A percentile compares a stretch with the other conserved stretches of the same genome.
Evolutionary conservation across 345 rosid species (phyloP).

Genomic region (Linum lewisii): DNA sequence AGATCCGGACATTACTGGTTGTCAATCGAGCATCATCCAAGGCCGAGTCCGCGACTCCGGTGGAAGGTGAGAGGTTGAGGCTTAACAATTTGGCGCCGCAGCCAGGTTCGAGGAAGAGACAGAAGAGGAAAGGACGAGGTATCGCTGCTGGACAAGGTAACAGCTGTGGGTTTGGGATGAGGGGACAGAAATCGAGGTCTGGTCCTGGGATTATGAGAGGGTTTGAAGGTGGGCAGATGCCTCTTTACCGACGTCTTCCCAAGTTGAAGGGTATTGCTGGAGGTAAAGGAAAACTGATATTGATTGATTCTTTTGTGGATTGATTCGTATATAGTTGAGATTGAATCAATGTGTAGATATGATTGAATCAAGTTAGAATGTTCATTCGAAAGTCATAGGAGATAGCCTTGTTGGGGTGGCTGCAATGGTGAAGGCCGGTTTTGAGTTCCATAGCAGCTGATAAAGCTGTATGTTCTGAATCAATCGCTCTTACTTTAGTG

Average conservation of each 20-base stretch:
- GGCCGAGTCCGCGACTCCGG: conserved; percentile 9
- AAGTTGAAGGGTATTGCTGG: conserved; percentile 93
- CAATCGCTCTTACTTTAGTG: no score
- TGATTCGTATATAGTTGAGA: not conserved
- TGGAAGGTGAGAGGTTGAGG: conserved; percentile 39
- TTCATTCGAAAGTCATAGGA: no score
- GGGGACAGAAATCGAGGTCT: conserved; percentile 94
- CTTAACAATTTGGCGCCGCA: conserved; percentile 79
- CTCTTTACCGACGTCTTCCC: conserved; percentile 83
- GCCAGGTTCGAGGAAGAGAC: conserved; percentile 80
- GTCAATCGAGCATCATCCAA: conserved; percentile 22
- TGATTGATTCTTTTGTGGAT: not conserved
- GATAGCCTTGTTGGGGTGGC: no score
- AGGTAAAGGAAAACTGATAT: conserved; percentile 30
- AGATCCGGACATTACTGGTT: not conserved
- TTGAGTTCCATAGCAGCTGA: no score
- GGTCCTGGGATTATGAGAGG: conserved; percentile 89
- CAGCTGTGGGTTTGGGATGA: conserved; percentile 94
- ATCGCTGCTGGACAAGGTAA: conserved; percentile 82
- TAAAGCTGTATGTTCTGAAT: no score
- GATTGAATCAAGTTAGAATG: no score
- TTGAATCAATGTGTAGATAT: no score
- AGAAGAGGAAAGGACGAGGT: conserved; percentile 91
- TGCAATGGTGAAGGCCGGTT: no score
- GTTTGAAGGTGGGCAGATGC: conserved; percentile 95